Evolutionary conservation across 768 basidiomycete genomes (phyloP), one percentile per base, ranked within the genome.

Genomic region (Cystobasidiopsis lactophilus): DNA sequence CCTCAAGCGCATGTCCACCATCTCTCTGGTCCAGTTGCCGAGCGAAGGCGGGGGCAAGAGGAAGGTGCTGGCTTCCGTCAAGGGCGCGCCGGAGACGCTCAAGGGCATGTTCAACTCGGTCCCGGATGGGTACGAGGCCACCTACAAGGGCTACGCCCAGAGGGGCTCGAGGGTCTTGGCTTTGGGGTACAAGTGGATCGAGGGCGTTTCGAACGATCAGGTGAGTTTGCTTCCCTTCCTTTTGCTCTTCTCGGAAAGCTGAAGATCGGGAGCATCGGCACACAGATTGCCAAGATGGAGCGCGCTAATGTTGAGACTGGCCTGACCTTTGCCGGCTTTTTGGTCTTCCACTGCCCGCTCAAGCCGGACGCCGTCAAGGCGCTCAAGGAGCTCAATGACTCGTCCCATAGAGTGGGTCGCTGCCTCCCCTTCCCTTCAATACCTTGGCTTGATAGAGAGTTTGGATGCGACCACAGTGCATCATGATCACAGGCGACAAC

Each of bases 401-500:
- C 91, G 7, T 93, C 88, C 0, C 93, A 98, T 67, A 76, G 93
- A 37, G 89, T 93, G 70, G 47, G 84, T 74, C 1, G 7, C 37
- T 40, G 7, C 33, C 16, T 35, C 7, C 39, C 30, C 7, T 33
- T 41, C n/a, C 46, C 4, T 3, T 51, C 38, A 44, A 5, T 14
- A 39, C 3, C n/a, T 52, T 51, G 29, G 30, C 18, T n/a, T 45
- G n/a, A 30, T 23, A 21, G 21, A 3, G 27, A 2, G 33, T 43
- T 19, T 41, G 2, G 24, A 21, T 3, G 3, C 9, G 38, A 31
- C 13, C 21, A 10, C 54, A 93, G 86, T 96, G 93, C 65, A 73
- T 96, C 53, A 98, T 98, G 93, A 98, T 98, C 58, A 98, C 93
- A 43, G 93, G 93, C 35, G 93, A 98, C 66, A 96, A 96, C 66